Base-by-base conservation (phyloP, 2,329 filamentous ascomycete species). In the Colletotrichum trifolii region DNA sequence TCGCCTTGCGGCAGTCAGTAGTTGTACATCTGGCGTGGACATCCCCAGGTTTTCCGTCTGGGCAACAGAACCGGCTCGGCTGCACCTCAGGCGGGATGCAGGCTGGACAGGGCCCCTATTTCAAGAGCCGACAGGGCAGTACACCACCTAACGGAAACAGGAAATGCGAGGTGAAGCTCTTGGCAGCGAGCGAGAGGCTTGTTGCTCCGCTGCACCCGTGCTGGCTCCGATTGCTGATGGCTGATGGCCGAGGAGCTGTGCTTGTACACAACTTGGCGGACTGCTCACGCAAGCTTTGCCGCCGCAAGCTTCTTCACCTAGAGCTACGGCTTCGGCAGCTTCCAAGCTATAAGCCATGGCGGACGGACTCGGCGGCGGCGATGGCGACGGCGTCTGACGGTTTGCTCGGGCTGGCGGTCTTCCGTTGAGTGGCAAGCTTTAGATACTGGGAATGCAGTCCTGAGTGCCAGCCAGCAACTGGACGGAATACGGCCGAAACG, bases 1-100 rank as follows among this genome's bases (percentile, higher is more conserved):
- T 3, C 6, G 25, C 12, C 39, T 11, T 35, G 12, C 13, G 38
- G 8, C 39, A 12, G n/a, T 34, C 15, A 43, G 39, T 34, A 17
- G 40, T 15, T 25, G 49, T 39, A 8, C 36, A 53, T 39, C 36
- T 40, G n/a, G 38, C 38, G 9, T 38, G 25, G 49, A n/a, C 10
- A 40, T 13, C 53, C 53, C 54, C 54, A 57, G 54, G 54, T 57
- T 57, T 57, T 57, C 54, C 43, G 43, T 17, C 43, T 43, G 42
- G 43, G 17, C 43, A 17, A 5, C 43, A 15, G n/a, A 5, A 46
- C 15, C 7, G 43, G 43, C 43, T 17, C 15, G 43, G 17, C 15
- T 10, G 15, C 49, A 42, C 43, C 40, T 63, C 39, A 42, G 54
- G 46, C 39, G 46, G 54, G 47, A 38, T 36, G 50, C 38, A 50